Percentiles rank a stretch among this genome's conserved stretches.
phyloP scores from a whole-genome alignment of 164 flowering plant genomes.

The Amborella trichopoda region DNA sequence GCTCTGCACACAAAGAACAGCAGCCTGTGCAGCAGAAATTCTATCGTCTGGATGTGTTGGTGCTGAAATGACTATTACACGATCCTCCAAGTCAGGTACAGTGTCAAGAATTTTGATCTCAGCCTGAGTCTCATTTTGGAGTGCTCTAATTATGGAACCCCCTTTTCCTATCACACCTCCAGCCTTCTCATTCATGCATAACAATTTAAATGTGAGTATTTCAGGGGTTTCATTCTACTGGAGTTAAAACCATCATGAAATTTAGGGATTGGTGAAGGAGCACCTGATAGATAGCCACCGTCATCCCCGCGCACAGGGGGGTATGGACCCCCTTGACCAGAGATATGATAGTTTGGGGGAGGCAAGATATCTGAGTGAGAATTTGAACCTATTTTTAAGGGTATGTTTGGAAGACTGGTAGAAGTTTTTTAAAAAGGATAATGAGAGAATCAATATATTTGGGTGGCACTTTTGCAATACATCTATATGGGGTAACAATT shows the following conservation, averaged over 20 bases:
- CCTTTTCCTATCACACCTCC: conserved; percentile 92
- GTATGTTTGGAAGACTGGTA: too few species aligned
- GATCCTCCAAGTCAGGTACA: conserved; percentile 52
- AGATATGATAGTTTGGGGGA: conserved; percentile 20
- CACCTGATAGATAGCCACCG: conserved; percentile 24
- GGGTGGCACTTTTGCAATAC: too few species aligned
- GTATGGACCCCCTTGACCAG: conserved; percentile 31
- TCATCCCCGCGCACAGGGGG: conserved; percentile 36
- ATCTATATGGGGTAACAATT: too few species aligned
- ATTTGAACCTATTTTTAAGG: too few species aligned
- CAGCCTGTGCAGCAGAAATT: conserved; percentile 79
- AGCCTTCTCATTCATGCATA: conserved; percentile 60
- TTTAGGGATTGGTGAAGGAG: conserved; percentile 24
- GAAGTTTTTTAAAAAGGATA: too few species aligned
- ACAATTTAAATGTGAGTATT: conserved; percentile 40
- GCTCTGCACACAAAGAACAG: conserved; percentile 69
- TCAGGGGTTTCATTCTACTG: conserved; percentile 36
- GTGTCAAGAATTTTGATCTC: conserved; percentile 72
- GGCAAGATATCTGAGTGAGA: conserved; percentile 25
- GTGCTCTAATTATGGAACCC: conserved; percentile 52
- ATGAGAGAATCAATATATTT: too few species aligned
- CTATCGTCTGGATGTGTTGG: conserved; percentile 89
- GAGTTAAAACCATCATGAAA: conserved; percentile 29
- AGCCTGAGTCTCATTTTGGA: conserved; percentile 84
- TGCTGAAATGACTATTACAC: conserved; percentile 71